A percentile compares a stretch with the other conserved stretches of the same genome.
Evolutionary conservation across 2,329 filamentous ascomycete genomes (phyloP).

Genomic region (Akanthomyces muscarius): DNA sequence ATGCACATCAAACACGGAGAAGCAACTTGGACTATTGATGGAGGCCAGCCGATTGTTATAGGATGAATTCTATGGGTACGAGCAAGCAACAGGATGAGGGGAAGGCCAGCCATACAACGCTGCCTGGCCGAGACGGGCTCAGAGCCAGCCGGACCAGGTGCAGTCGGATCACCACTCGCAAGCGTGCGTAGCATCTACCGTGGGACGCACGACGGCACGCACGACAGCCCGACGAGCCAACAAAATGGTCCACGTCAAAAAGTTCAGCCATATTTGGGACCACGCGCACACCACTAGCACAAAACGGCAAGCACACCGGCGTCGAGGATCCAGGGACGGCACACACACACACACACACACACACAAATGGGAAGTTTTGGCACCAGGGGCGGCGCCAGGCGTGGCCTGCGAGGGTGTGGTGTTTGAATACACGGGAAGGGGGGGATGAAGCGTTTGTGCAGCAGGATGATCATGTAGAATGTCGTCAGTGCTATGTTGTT

Average conservation of each 20-base stretch:
- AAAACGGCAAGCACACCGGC: background rate
- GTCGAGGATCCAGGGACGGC: background rate
- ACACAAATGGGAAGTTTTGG: background rate
- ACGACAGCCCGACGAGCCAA: background rate
- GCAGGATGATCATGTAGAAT: conserved; percentile 1
- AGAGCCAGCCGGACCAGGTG: background rate
- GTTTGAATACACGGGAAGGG: background rate
- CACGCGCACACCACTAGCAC: conserved; percentile 10
- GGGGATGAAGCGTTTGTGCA: background rate
- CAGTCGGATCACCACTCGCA: background rate
- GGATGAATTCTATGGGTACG: background rate
- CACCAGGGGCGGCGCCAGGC: background rate
- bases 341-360: background rate
- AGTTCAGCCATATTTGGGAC: background rate
- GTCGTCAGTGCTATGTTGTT: background rate
- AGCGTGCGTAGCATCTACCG: background rate
- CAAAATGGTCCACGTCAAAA: background rate
- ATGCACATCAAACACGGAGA: background rate
- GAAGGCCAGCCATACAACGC: background rate
- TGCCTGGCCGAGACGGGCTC: background rate
- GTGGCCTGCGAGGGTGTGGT: background rate
- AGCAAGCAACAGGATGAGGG: background rate
- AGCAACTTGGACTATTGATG: background rate
- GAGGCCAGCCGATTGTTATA: conserved; percentile 7
- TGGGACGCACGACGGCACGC: background rate